Evolutionary conservation across 2,329 filamentous ascomycete genomes (phyloP), one percentile per base, ranked within the genome.

Genomic region (Beauveria pseudobassiana): DNA sequence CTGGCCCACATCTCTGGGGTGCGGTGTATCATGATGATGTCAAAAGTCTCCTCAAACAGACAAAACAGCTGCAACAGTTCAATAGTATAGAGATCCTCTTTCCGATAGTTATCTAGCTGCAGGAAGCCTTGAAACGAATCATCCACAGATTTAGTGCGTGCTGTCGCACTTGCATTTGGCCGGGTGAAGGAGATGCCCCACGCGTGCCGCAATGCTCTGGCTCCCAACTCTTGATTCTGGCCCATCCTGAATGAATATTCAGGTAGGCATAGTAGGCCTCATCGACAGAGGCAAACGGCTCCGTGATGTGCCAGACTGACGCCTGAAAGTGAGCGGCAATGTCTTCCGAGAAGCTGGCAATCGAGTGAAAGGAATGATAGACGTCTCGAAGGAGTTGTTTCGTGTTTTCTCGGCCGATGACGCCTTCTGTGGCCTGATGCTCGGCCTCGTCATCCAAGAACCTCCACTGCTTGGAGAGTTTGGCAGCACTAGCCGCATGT

Each of bases 341-440:
- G 1, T 57, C 57, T 16, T 61, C 46, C 1, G 46, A 30, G 22
- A 61, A 48, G 46, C 48, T 43, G 24, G 22, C 22, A 7, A 56
- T 38, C 2, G 54, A 52, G 14, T 62, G 58, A 22, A 62, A 60
- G 3, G 59, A 61, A 28, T 66, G 59, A 42, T 62, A 60, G 22
- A 65, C 57, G n/a, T 65, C 61, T 10, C 59, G 55, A 14, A 65
- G 34, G 42, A 66, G 64, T 42, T 58, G 64, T 10, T n/a, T 28
- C 6, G 50, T 38, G 12, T 55, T 48, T 3, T 8, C 51, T 5
- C 50, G 59, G 3, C 59, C 59, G 6, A 63, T 62, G 12, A 60
- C 61, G 12, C 48, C 59, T 2, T 63, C 28, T 18, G n/a, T 12
- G 6, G 34, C 9, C 20, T 40, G 14, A 24, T 53, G 7, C 2